phyloP scores from a whole-genome alignment of 2,329 filamentous ascomycete species.

The Zarea fungicola region DNA sequence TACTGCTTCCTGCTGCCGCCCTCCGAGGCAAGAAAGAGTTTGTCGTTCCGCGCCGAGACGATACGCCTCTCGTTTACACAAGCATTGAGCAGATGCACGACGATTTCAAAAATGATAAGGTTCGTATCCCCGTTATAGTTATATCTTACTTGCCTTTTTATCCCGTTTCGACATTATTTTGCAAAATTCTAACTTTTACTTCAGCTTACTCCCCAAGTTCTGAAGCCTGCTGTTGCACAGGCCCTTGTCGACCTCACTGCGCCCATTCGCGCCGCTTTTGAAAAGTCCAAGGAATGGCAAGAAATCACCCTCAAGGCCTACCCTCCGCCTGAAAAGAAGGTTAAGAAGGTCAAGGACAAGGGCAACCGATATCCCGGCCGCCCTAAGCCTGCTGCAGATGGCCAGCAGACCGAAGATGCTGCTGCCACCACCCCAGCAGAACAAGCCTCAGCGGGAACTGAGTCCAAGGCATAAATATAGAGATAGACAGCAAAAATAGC shows the following conservation, averaged over 20 bases:
- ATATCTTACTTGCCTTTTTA: fast-evolving
- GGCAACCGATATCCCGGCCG: conserved; percentile 58
- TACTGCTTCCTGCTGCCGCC: conserved; percentile 72
- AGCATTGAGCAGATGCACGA: conserved; percentile 67
- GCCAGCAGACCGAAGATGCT: not conserved
- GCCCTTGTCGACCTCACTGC: conserved; percentile 68
- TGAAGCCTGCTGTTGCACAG: conserved; percentile 78
- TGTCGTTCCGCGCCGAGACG: conserved; percentile 62
- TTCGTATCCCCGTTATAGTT: conserved; percentile 36
- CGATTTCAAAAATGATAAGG: conserved; percentile 75
- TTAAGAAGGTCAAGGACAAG: conserved; percentile 73
- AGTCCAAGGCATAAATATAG: conserved; percentile 1
- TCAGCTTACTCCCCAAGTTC: conserved; percentile 70
- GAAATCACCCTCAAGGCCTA: conserved; percentile 66
- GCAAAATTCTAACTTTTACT: not conserved
- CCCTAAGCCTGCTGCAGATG: conserved; percentile 9
- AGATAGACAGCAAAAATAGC: too few species aligned
- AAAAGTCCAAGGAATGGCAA: conserved; percentile 73
- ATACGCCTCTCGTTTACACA: conserved; percentile 75
- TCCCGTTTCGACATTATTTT: too few species aligned
- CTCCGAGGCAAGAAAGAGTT: conserved; percentile 61
- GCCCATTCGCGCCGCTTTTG: conserved; percentile 71
- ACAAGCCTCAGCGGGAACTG: not conserved
- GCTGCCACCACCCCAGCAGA: not conserved
- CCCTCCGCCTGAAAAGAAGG: conserved; percentile 66